phyloP scores from a whole-genome alignment of 108 stramenopile genomes.

The Thalassiosira profunda region DNA sequence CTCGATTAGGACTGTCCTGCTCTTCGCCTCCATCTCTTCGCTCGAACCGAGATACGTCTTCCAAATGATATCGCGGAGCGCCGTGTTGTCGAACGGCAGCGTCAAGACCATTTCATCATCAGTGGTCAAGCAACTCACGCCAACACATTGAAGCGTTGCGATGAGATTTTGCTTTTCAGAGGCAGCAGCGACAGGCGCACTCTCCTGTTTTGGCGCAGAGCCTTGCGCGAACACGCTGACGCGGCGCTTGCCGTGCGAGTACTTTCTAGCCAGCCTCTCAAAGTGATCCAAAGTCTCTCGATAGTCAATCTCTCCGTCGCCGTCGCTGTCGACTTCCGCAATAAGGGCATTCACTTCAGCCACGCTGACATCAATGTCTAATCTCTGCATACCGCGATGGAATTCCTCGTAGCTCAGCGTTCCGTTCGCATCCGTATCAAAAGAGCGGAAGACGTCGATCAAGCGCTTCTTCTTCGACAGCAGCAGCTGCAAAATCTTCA shows the following conservation, averaged over 20 bases:
- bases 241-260: constrained; percentile 15
- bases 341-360: constrained; percentile 25
- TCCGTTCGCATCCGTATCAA: constrained; percentile 31
- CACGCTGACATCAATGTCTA: constrained; percentile 6
- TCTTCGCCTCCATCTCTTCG: constrained; percentile 25
- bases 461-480: constrained; percentile 20
- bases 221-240: constrained; percentile 5
- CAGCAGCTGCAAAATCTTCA: constrained; percentile 34
- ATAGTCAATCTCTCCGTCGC: constrained; percentile 31
- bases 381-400: constrained; percentile 13
- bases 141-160: constrained; percentile 10
- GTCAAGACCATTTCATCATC: constrained; percentile 19
- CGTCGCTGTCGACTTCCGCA: constrained; percentile 23
- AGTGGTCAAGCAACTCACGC: constrained; percentile 18
- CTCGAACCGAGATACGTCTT: constrained; percentile 35
- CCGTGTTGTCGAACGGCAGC: constrained; percentile 50
- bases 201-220: background rate
- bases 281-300: constrained; percentile 29
- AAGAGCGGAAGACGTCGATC: constrained; percentile 33
- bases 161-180: constrained; percentile 14
- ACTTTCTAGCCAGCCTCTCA: constrained; percentile 7
- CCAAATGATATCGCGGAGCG: constrained; percentile 48
- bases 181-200: constrained; percentile 1
- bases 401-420: constrained; percentile 27
- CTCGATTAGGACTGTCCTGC: constrained; percentile 43